Conservation (phyloP, 352 stramenopile species). For the Globisporangium nodosum region DNA sequence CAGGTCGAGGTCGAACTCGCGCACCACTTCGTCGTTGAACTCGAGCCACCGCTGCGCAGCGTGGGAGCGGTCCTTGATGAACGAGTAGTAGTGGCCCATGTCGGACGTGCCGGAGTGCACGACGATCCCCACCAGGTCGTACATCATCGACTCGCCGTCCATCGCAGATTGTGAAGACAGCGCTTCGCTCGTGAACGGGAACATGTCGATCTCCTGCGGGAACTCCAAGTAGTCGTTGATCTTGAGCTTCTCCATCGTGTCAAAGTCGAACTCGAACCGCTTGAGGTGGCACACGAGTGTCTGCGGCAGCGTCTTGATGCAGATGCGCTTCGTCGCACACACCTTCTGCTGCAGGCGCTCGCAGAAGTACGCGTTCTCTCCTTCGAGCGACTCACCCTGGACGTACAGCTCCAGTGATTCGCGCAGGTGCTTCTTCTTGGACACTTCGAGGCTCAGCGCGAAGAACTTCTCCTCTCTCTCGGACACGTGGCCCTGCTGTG, state of each 20-base stretch:
- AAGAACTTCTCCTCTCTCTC: conserved; percentile 85
- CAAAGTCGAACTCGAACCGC: conserved; percentile 88
- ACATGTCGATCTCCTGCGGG: conserved; percentile 86
- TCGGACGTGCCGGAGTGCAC: conserved; percentile 91
- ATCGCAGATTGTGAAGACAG: conserved; percentile 6
- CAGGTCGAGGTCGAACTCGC: conserved; percentile 64
- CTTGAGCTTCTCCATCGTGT: conserved; percentile 86
- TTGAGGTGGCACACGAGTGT: conserved; percentile 84
- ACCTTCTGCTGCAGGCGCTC: conserved; percentile 66
- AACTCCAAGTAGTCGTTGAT: conserved; percentile 85
- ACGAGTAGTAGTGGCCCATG: conserved; percentile 94
- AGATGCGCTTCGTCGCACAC: conserved; percentile 76
- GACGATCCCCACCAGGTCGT: conserved; percentile 89
- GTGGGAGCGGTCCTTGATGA: conserved; percentile 75
- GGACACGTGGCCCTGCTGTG: conserved; percentile 65
- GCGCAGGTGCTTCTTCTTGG: conserved; percentile 53
- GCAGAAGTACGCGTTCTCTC: conserved; percentile 79
- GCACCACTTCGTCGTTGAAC: conserved; percentile 91
- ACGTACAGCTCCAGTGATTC: conserved; percentile 71
- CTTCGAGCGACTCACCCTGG: conserved; percentile 63
- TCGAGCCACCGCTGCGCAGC: conserved; percentile 69
- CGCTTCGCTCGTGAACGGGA: conserved; percentile 82
- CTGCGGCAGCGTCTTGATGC: conserved; percentile 69
- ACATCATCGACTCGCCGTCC: conserved; percentile 28
- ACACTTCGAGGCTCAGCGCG: conserved; percentile 73